A percentile compares a stretch with the other conserved stretches of the same genome.
These are phyloP conservation scores for Fraxinus dipetala DNA, from an alignment of 305 asterid genomes.

Conservation along the genomic window DNA sequence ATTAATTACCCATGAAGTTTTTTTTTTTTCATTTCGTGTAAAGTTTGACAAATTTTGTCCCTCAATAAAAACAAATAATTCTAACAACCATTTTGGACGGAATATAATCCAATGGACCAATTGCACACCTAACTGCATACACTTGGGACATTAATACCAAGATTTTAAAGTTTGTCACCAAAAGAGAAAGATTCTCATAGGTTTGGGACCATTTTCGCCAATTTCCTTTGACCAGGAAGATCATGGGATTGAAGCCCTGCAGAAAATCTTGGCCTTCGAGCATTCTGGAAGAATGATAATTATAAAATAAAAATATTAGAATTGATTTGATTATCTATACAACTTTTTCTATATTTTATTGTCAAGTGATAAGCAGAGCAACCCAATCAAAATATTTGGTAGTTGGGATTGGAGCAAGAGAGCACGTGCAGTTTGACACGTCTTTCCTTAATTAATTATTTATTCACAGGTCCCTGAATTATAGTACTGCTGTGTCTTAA, in stretches of 20 bases:
- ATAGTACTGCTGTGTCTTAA: neutral
- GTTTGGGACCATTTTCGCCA: neutral
- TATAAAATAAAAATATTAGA: neutral
- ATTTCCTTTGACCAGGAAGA: neutral
- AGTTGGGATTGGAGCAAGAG: neutral
- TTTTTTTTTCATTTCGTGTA: no score
- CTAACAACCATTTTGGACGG: neutral
- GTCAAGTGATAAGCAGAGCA: neutral
- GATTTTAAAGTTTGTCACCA: neutral
- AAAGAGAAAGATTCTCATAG: neutral
- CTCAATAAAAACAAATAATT: neutral
- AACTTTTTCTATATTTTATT: neutral
- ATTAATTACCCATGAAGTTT: neutral
- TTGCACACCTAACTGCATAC: neutral
- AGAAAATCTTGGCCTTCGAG: conserved; percentile 13
- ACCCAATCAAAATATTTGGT: neutral
- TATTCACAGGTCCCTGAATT: neutral
- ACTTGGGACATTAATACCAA: neutral
- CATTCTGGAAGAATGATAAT: neutral
- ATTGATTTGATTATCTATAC: neutral
- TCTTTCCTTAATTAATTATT: neutral
- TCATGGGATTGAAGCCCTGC: conserved; percentile 22
- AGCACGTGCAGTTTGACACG: neutral
- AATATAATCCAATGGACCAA: neutral
- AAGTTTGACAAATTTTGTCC: neutral